Evolutionary conservation across 257 asterid genomes (phyloP).

Genomic region (Gentiana macrophylla): DNA sequence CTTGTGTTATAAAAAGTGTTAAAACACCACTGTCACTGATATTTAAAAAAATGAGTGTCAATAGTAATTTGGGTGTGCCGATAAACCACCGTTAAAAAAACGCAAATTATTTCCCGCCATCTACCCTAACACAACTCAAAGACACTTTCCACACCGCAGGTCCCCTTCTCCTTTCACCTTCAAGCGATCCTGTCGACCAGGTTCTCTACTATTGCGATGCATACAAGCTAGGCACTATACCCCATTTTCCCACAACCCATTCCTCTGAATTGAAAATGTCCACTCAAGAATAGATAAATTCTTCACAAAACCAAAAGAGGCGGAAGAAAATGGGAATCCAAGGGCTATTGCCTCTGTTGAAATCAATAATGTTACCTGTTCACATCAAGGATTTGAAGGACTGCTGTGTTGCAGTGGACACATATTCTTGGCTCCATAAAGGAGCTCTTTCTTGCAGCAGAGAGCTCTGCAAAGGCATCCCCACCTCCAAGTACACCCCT

Average conservation of each 20-base stretch:
- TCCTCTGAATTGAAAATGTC: neutral
- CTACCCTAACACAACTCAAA: constrained; percentile 1
- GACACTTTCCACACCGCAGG: neutral
- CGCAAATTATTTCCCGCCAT: constrained; percentile 14
- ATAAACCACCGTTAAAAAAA: neutral
- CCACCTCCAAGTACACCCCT: constrained; percentile 60
- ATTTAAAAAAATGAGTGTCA: no score
- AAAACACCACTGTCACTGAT: no score
- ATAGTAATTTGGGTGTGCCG: no score
- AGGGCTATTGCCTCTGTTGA: constrained; percentile 83
- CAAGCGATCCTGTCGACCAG: neutral
- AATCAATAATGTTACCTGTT: constrained; percentile 79
- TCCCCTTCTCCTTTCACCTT: neutral
- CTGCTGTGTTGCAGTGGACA: constrained; percentile 71
- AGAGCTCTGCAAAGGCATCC: constrained; percentile 89
- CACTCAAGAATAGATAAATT: neutral
- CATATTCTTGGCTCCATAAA: constrained; percentile 97
- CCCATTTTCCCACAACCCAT: constrained; percentile 8
- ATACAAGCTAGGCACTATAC: constrained; percentile 6
- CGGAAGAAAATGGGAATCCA: constrained; percentile 60
- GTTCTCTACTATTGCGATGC: neutral
- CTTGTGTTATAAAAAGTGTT: no score
- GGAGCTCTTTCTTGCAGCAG: constrained; percentile 96
- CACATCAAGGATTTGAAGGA: constrained; percentile 78
- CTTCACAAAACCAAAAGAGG: constrained; percentile 2